Evolutionary conservation across 495 filamentous ascomycete species (phyloP), one percentile per base, ranked within the genome.

Genomic region (Xylaria cubensis): DNA sequence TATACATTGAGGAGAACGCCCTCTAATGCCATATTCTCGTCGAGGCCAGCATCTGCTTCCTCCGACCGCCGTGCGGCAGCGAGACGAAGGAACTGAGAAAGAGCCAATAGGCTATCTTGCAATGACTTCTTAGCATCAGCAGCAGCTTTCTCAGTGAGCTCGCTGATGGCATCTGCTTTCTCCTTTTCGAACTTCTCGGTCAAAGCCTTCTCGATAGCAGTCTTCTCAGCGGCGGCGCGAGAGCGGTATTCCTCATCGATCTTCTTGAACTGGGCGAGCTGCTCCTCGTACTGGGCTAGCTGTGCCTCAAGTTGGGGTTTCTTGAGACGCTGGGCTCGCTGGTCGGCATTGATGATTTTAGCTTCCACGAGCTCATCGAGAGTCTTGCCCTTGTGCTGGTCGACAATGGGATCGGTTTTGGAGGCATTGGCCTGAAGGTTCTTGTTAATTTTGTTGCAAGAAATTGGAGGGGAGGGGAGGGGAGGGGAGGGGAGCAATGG

Each of bases 291-390:
- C 81, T 96, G 92, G 34, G 87, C 81, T 61, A 94, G 84, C 73
- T 91, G 87, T 36, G 89, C 88, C 77, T 94, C 92, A 17, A 98
- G 89, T 19, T 86, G 81, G n/a, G 96, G 95, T 79, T 97, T 98
- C 88, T 97, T 97, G 72, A 92, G 82, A 32, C 90, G 89, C 82
- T 97, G 92, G 9, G 92, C 90, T 80, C 94, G 97, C 81, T 98
- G 94, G 81, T 99, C 97, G 75, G 82, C 74, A 79, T 98, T 99
- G 86, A 99, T 95, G 80, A 95, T 92, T 83, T 92, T 93, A 66
- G 87, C 80, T 10, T 86, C 82, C 17, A 98, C 91, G 39, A 98
- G 89, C n/a, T 96, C 90, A 67, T 98, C 95, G 59, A 98, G 89
- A 3, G 89, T 87, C 80, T 91, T 90, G 75, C 81, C 88, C 39